Conservation (phyloP, 805 yeast genomes). For the Pichia scutulata region DNA sequence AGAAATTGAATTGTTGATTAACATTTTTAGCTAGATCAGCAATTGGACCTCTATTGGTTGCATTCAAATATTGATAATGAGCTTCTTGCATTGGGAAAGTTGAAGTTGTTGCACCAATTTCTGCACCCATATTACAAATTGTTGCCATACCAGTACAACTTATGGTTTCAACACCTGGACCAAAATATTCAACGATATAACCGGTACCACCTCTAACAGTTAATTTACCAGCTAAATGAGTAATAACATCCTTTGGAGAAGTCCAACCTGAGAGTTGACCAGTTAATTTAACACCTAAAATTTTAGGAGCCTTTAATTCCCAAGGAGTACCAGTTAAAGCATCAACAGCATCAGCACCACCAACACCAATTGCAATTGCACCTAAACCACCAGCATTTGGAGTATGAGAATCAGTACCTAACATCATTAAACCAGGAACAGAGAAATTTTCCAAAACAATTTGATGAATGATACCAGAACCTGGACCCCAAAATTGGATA, state of each 20-base stretch:
- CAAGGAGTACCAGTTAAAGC: slow-evolving; percentile 91
- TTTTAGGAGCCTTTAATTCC: slow-evolving; percentile 97
- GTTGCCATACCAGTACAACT: slow-evolving; percentile 99
- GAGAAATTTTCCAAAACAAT: slow-evolving; percentile 94
- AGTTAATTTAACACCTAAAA: slow-evolving; percentile 89
- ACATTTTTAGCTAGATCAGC: slow-evolving; percentile 73
- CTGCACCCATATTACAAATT: slow-evolving; percentile 99
- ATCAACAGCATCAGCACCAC: slow-evolving; percentile 99
- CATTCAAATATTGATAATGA: slow-evolving; percentile 77
- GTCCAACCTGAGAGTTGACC: slow-evolving; percentile 94
- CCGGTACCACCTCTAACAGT: slow-evolving; percentile 99
- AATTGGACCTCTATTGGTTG: slow-evolving; percentile 80
- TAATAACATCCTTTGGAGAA: slow-evolving; percentile 92
- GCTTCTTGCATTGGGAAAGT: slow-evolving; percentile 94
- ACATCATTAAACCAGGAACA: slow-evolving; percentile 93
- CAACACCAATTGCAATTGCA: slow-evolving; percentile 96
- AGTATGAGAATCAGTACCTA: slow-evolving; percentile 97
- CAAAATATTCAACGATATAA: slow-evolving; percentile 90
- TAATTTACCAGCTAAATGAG: slow-evolving; percentile 85
- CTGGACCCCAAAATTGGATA: slow-evolving; percentile 98
- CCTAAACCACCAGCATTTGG: slow-evolving; percentile 99
- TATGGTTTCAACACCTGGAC: slow-evolving; percentile 87
- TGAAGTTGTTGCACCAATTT: slow-evolving; percentile 97
- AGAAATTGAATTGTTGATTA: slow-evolving; percentile 50
- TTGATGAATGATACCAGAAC: slow-evolving; percentile 97